A percentile compares a stretch with the other conserved stretches of the same genome.
phyloP scores from a whole-genome alignment of 1,139 yeast genomes.

The Candida anutae region DNA sequence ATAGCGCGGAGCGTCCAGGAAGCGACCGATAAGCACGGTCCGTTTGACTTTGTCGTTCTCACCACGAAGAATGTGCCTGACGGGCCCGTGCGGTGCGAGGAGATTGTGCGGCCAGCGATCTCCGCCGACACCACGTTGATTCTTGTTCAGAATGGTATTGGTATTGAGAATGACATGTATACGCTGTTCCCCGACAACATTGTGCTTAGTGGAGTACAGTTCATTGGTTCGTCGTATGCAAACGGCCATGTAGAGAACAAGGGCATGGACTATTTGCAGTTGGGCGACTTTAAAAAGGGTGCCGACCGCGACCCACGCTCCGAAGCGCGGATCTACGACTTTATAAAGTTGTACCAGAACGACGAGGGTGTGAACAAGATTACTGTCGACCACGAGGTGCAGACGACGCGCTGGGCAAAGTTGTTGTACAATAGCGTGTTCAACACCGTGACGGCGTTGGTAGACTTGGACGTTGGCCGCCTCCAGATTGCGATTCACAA shows the following conservation, averaged over 20 bases:
- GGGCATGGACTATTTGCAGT: conserved; percentile 42
- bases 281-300: conserved; percentile 43
- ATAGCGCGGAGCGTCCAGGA: conserved; percentile 36
- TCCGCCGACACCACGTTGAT: conserved; percentile 13
- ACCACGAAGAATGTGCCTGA: conserved; percentile 76
- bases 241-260: conserved; percentile 45
- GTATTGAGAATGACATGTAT: conserved; percentile 57
- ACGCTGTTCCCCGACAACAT: conserved; percentile 50
- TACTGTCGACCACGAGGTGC: conserved; percentile 38
- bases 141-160: conserved; percentile 62
- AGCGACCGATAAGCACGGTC: conserved; percentile 35
- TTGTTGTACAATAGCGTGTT: conserved; percentile 62
- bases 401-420: conserved; percentile 61
- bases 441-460: conserved; percentile 53
- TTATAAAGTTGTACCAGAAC: conserved; percentile 43
- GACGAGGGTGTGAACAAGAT: conserved; percentile 33
- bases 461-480: conserved; percentile 47
- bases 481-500: conserved; percentile 48
- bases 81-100: conserved; percentile 43
- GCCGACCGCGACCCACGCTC: conserved; percentile 12
- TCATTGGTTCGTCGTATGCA: conserved; percentile 57
- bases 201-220: conserved; percentile 59
- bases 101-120: conserved; percentile 51
- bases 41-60: conserved; percentile 60
- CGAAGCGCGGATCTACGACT: conserved; percentile 23